Conservation (phyloP, 2,329 filamentous ascomycete genomes). For the Proliferodiscus dingleyae region DNA sequence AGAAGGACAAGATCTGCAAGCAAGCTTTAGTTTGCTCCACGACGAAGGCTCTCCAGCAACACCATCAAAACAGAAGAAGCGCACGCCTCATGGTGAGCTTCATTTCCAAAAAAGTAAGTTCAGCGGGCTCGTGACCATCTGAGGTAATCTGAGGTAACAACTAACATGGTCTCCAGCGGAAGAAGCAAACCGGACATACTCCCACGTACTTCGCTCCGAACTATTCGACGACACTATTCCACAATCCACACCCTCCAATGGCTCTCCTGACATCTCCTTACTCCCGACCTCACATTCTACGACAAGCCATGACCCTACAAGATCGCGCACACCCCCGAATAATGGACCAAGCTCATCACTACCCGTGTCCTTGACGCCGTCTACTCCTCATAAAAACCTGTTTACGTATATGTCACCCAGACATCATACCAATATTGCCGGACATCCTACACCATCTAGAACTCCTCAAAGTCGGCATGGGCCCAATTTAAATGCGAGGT, state of each 20-base stretch:
- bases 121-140: too few species aligned
- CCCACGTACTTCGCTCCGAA: slow-evolving; percentile 79
- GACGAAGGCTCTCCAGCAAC: slow-evolving; percentile 92
- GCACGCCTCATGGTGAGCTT: slow-evolving; percentile 81
- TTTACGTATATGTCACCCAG: slow-evolving; percentile 81
- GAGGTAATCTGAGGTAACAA: too few species aligned
- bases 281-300: slow-evolving; percentile 48
- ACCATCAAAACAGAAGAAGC: slow-evolving; percentile 78
- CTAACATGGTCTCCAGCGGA: too few species aligned
- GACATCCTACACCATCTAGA: slow-evolving; percentile 83
- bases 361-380: slow-evolving; percentile 78
- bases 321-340: slow-evolving; percentile 76
- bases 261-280: slow-evolving; percentile 54
- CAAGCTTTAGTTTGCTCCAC: slow-evolving; percentile 86
- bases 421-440: slow-evolving; percentile 63
- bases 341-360: slow-evolving; percentile 55
- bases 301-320: slow-evolving; percentile 59
- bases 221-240: slow-evolving; percentile 89
- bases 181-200: slow-evolving; percentile 92
- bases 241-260: slow-evolving; percentile 63
- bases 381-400: slow-evolving; percentile 94
- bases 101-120: slow-evolving; percentile 86
- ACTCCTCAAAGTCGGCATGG: slow-evolving; percentile 86
- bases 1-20: slow-evolving; percentile 86
- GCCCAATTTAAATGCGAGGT: slow-evolving; percentile 80